Evolutionary conservation across 805 yeast species (phyloP), one percentile per base, ranked within the genome.

Genomic region (Candida montana): DNA sequence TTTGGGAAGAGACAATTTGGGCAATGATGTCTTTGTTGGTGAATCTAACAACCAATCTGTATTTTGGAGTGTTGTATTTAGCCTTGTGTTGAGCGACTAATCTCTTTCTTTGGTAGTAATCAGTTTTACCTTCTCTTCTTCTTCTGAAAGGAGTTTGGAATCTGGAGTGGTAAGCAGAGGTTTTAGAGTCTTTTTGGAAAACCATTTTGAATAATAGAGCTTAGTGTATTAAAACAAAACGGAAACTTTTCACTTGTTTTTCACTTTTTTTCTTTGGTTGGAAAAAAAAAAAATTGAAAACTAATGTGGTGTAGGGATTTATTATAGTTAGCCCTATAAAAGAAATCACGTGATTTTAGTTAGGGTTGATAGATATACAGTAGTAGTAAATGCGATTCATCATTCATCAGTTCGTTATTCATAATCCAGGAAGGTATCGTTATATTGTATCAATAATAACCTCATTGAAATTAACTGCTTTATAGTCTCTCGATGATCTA

Each of bases 81-180:
- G 96, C 96, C 90, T 93, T 93, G 93, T 91, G 96, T 80, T 93
- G 99, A 65, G 97, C 80, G 67, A 93, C 93, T 69, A 93, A 79
- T 79, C 98, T 89, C 95, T 93, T 93, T 83, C 99, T 90, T 74
- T 93, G 96, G 83, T 90, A 93, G 95, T 90, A 93, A 74, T 93
- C 99, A 69, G 99, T 93, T 83, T 93, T 93, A 79, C 99, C 99
- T 79, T 93, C 97, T 72, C 95, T 87, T 85, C 99, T 87, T 83
- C 99, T 90, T 76, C 99, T 89, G 96, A 90, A 93, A 58, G 98
- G 97, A 72, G 99, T 93, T 81, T 93, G 99, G 95, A 81, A 93
- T 74, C 99, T 90, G 68, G 97, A 89, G 81, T 81, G 87, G 91
- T 93, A 93, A 59, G 97, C 91, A 66, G 95, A 81, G 68, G 79